Conservation (phyloP, 129 eudicot species). For the Cynara cardunculus region DNA sequence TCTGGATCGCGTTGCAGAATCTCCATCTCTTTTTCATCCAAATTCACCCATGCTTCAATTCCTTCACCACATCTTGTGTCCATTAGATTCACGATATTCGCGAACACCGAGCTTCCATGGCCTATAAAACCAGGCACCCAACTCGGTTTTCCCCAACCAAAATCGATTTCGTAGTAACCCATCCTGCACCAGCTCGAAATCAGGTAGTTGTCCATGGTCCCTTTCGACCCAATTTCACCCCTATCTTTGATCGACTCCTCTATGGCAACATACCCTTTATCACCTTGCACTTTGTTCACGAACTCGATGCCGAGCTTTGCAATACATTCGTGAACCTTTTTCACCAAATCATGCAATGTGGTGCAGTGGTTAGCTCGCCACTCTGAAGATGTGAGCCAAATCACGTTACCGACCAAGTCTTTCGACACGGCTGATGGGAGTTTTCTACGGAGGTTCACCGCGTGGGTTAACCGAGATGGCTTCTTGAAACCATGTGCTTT, state of each 20-base stretch:
- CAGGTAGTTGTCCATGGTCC: constrained; percentile 21
- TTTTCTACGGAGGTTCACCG: constrained; percentile 5
- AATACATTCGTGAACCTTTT: not conserved
- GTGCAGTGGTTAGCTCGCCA: not conserved
- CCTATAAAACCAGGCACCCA: constrained; percentile 37
- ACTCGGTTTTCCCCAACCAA: constrained; percentile 53
- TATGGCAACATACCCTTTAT: not conserved
- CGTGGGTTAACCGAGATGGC: not conserved
- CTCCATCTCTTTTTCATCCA: constrained; percentile 20
- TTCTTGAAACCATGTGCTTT: not conserved
- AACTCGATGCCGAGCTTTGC: not conserved
- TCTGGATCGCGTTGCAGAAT: constrained; percentile 12
- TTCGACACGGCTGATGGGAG: not conserved
- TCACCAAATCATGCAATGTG: not conserved
- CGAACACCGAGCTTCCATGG: not conserved
- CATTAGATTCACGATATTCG: constrained; percentile 29
- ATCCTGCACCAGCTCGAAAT: constrained; percentile 61
- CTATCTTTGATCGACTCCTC: not conserved
- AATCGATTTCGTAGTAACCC: constrained; percentile 52
- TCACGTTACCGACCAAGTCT: constrained; percentile 14
- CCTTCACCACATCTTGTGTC: constrained; percentile 30
- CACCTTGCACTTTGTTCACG: constrained; percentile 11
- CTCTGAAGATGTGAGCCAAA: not conserved
- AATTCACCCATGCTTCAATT: constrained; percentile 39
- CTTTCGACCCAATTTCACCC: not conserved